Base-by-base conservation (phyloP, 164 flowering plant species). In the Vitis riparia region DNA sequence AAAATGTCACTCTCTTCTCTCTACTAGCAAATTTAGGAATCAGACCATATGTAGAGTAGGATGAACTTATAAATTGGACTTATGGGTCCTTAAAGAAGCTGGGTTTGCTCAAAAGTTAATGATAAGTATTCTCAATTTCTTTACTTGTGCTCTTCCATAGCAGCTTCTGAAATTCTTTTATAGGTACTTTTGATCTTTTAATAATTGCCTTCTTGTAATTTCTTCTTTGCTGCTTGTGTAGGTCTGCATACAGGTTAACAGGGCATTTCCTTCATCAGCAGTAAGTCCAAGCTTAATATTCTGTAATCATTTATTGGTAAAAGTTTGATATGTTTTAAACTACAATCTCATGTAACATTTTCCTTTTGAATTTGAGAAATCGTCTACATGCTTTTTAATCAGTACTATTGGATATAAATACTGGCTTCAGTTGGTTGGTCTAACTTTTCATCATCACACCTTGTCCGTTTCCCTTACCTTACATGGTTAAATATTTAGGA, bases 281-380 rank as follows among this genome's bases (percentile, higher is more conserved):
- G 79, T 76, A 68, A 72, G 79, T 72, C 48, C 23, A 60, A 48
- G 9, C 57, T 60, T 37, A 1, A 5, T 60, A 37, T 15, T 29
- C 13, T 68, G 10, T 27, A 16, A 57, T 17, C 11, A 12, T 2
- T 23, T 2, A 11, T 8, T 23, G 62, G 17, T 59, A 23, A 47
- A 10, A 6, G n/a, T 47, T 13, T 62, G 8, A 59, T 23, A 10
- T 53, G 13, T 49, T 16, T 13, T 19, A 16, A 58, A 44, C 57
- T 61, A 51, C 37, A 64, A 19, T 64, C n/a, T 7, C 53, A 11
- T 49, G 29, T 51, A 3, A 51, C 11, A n/a, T 17, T 49, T 23
- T 19, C 14, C 9, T 30, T 29, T 60, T 32, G 44, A 8, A 17
- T 32, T 61, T 14, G 15, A 5, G 64, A 32, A 61, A 61, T 37